Percentiles rank a stretch among this genome's conserved stretches.
phyloP scores from a whole-genome alignment of 2,329 filamentous ascomycete species.

The Ilyonectria robusta region DNA sequence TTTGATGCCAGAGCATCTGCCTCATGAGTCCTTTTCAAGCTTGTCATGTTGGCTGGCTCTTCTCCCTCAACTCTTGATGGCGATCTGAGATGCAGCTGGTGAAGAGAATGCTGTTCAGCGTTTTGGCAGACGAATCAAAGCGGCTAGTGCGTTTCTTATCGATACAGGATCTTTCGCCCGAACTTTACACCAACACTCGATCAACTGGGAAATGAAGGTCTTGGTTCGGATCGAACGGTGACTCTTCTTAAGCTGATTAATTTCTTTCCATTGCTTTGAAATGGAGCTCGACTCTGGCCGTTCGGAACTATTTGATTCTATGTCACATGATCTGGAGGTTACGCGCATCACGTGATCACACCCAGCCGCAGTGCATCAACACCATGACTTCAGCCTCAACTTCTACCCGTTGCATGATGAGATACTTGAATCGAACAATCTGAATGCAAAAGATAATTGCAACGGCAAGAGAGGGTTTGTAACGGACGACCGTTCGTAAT shows the following conservation, averaged over 20 bases:
- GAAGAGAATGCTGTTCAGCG: conserved; percentile 40
- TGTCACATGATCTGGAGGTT: conserved; percentile 19
- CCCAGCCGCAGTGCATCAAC: neutral
- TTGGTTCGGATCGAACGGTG: neutral
- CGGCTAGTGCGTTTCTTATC: conserved; percentile 49
- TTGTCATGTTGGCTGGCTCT: conserved; percentile 67
- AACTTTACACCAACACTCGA: neutral
- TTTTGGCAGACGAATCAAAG: conserved; percentile 41
- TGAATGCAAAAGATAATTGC: neutral
- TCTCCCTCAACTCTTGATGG: conserved; percentile 12
- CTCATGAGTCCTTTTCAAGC: conserved; percentile 71
- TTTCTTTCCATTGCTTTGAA: conserved; percentile 13
- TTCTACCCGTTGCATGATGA: neutral
- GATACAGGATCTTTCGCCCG: conserved; percentile 41
- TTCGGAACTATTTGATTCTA: conserved; percentile 12
- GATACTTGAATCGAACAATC: neutral
- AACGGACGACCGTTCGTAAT: neutral
- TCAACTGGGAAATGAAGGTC: neutral
- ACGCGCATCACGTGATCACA: conserved; percentile 5
- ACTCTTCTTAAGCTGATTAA: conserved; percentile 1
- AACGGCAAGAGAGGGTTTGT: neutral
- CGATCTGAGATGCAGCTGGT: conserved; percentile 30
- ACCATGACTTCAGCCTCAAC: too few relatives aligned
- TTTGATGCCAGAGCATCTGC: conserved; percentile 74
- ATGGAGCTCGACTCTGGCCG: conserved; percentile 5